These are phyloP conservation scores for Teunomyces funiuensis DNA, from an alignment of 805 yeast species.

Conservation along the genomic window DNA sequence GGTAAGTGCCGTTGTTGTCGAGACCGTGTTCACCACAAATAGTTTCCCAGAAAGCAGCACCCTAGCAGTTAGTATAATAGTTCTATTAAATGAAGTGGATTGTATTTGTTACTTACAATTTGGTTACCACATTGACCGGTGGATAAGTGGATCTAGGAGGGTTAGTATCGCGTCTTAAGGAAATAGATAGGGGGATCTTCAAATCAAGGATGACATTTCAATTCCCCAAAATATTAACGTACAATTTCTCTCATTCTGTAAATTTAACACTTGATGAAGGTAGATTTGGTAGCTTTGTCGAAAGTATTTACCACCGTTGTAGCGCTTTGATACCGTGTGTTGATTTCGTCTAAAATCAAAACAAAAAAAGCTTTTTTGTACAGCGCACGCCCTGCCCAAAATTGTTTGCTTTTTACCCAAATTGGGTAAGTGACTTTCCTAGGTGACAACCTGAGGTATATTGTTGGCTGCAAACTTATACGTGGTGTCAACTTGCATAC, in stretches of 20 bases:
- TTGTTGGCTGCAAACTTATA: not conserved
- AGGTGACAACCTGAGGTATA: not conserved
- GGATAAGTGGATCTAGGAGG: conserved; percentile 79
- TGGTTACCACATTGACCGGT: conserved; percentile 99
- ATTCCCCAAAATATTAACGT: conserved; percentile 12
- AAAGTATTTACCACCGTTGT: conserved; percentile 10
- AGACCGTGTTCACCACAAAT: conserved; percentile 87
- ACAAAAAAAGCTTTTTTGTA: conserved; percentile 5
- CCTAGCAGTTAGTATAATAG: conserved; percentile 42
- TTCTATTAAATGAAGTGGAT: not conserved
- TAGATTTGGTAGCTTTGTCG: conserved; percentile 8
- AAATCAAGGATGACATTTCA: not conserved
- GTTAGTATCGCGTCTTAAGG: conserved; percentile 13
- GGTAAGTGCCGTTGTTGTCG: conserved; percentile 71
- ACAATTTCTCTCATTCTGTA: conserved; percentile 30
- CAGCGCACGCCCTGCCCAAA: not conserved
- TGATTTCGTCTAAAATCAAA: conserved; percentile 8
- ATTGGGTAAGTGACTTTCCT: not conserved
- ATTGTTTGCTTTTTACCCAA: conserved; percentile 2
- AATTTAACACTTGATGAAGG: conserved; percentile 6
- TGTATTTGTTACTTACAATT: conserved; percentile 53
- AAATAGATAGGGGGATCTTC: not conserved
- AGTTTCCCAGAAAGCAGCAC: conserved; percentile 93
- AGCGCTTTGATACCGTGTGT: conserved; percentile 9
- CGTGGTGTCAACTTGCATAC: not conserved